Evolutionary conservation across 257 asterid genomes (phyloP).

Genomic region (Petrea volubilis): DNA sequence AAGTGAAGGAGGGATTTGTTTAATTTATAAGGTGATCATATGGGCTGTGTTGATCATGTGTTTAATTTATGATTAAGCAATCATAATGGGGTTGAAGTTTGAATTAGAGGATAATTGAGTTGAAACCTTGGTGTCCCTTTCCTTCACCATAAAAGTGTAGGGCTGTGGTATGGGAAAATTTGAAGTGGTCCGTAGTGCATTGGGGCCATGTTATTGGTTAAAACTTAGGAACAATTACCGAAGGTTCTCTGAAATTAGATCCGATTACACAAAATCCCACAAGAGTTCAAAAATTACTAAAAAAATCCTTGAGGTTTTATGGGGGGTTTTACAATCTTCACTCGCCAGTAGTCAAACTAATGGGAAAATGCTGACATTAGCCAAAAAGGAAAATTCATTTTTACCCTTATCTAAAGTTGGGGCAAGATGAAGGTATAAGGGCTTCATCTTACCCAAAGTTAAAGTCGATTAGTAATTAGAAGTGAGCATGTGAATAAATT

Average conservation of each 20-base stretch:
- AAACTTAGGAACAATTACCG: too few relatives aligned
- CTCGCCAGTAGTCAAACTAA: too few relatives aligned
- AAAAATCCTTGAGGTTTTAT: too few relatives aligned
- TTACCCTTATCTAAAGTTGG: neutral
- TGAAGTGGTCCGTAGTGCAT: conserved; percentile 26
- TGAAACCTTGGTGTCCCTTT: conserved; percentile 26
- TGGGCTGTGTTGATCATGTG: conserved; percentile 28
- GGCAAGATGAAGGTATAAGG: neutral
- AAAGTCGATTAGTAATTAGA: neutral
- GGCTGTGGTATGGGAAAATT: conserved; percentile 13
- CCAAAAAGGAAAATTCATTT: too few relatives aligned
- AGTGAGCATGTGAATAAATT: neutral
- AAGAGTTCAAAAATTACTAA: too few relatives aligned
- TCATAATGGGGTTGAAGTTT: neutral
- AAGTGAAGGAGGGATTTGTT: conserved; percentile 20
- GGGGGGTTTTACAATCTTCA: too few relatives aligned
- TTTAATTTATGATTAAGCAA: neutral
- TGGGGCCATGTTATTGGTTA: neutral
- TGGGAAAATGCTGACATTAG: too few relatives aligned
- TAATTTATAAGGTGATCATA: conserved; percentile 37
- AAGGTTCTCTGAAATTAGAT: too few relatives aligned
- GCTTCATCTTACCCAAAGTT: neutral
- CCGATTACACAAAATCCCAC: too few relatives aligned
- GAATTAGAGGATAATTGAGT: conserved; percentile 14
- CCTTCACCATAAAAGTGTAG: conserved; percentile 33